A percentile compares a stretch with the other conserved stretches of the same genome.
These are phyloP conservation scores for Ensete ventricosum DNA, from an alignment of 176 grass and related monocot genomes.

Conservation along the genomic window DNA sequence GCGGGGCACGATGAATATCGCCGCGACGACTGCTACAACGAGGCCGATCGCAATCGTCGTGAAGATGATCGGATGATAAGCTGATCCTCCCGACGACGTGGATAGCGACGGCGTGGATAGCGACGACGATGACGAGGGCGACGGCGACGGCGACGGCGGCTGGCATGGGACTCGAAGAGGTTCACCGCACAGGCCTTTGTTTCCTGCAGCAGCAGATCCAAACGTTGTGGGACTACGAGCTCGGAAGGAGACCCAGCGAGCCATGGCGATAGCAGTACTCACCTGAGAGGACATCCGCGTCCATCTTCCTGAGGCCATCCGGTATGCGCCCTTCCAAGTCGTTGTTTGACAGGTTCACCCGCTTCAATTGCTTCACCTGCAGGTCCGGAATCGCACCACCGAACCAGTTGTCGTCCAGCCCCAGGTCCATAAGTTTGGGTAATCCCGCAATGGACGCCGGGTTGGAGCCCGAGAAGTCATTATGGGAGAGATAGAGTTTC, in stretches of 20 bases:
- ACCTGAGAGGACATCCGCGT: constrained; percentile 39
- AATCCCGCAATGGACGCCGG: constrained; percentile 46
- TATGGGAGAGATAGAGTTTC: constrained; percentile 53
- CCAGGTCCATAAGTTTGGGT: constrained; percentile 50
- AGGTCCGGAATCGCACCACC: constrained; percentile 51
- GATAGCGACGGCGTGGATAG: constrained; percentile 1
- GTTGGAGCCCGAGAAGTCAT: constrained; percentile 55
- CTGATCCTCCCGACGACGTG: constrained; percentile 2
- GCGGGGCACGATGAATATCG: constrained; percentile 24
- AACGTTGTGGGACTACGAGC: neutral
- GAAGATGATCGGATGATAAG: neutral
- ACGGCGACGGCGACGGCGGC: neutral
- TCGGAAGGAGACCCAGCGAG: neutral
- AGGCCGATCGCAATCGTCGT: constrained; percentile 28
- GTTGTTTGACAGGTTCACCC: constrained; percentile 50
- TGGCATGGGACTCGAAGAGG: constrained; percentile 39
- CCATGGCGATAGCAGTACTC: neutral
- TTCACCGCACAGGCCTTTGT: constrained; percentile 60
- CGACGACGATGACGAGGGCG: constrained; percentile 10
- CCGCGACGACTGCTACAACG: constrained; percentile 27
- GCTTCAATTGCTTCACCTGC: constrained; percentile 28
- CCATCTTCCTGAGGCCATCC: constrained; percentile 29
- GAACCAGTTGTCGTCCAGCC: constrained; percentile 59
- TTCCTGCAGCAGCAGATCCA: constrained; percentile 27
- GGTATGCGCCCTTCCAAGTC: constrained; percentile 66